These are phyloP conservation scores for Penicillium psychrofluorescens DNA, from an alignment of 495 filamentous ascomycete genomes.

Conservation along the genomic window DNA sequence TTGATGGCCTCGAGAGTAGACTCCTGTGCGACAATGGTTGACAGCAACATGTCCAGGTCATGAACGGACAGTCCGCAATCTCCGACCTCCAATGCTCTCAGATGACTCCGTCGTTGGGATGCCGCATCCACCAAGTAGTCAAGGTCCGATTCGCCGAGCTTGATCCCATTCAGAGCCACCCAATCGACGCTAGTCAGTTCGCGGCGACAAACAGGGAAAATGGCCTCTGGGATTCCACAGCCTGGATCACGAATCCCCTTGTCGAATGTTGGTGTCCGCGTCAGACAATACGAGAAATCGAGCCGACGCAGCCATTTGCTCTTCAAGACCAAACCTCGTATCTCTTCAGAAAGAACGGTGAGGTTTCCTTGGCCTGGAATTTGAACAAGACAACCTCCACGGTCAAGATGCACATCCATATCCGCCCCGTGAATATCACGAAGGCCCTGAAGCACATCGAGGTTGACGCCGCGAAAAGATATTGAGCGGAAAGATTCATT, in stretches of 20 bases:
- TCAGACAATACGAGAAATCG: conserved; percentile 56
- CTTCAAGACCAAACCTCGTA: conserved; percentile 63
- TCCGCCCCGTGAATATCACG: conserved; percentile 56
- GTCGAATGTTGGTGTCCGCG: conserved; percentile 41
- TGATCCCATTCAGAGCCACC: conserved; percentile 75
- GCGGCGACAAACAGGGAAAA: conserved; percentile 67
- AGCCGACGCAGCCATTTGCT: conserved; percentile 55
- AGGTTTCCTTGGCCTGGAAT: conserved; percentile 52
- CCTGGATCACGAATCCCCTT: conserved; percentile 54
- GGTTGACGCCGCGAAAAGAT: conserved; percentile 69
- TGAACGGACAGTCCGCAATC: conserved; percentile 62
- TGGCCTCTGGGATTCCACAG: conserved; percentile 71
- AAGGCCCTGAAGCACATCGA: conserved; percentile 59
- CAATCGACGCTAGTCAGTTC: conserved; percentile 72
- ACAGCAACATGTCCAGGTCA: conserved; percentile 37
- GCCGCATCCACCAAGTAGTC: conserved; percentile 65
- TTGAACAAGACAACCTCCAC: conserved; percentile 48
- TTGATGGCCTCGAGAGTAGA: conserved; percentile 69
- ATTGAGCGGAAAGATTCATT: conserved; percentile 85
- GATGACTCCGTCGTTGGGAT: conserved; percentile 53
- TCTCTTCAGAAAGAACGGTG: conserved; percentile 64
- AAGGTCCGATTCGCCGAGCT: conserved; percentile 73
- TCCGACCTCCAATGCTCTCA: conserved; percentile 77
- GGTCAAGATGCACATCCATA: conserved; percentile 52
- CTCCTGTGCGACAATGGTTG: conserved; percentile 49